These are phyloP conservation scores for Lathyrus tuberosus DNA, from an alignment of 306 rosid genomes.

Conservation along the genomic window DNA sequence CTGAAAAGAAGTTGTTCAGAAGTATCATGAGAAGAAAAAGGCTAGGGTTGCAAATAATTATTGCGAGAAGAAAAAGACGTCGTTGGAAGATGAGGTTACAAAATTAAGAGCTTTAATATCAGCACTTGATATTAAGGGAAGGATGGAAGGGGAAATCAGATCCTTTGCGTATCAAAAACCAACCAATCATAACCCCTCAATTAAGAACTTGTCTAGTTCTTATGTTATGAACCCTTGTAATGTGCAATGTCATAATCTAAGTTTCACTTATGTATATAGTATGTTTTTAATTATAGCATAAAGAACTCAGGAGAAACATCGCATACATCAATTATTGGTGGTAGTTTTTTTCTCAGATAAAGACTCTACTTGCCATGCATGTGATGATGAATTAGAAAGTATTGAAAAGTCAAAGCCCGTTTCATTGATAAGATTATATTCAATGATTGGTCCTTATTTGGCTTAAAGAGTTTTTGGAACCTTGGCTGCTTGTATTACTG, in stretches of 20 bases:
- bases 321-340: constrained; percentile 64
- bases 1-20: too few relatives aligned
- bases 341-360: constrained; percentile 83
- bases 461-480: constrained; percentile 69
- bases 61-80: constrained; percentile 94
- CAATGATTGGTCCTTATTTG: constrained; percentile 91
- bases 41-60: too few relatives aligned
- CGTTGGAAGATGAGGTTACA: constrained; percentile 88
- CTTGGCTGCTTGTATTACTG: constrained; percentile 71
- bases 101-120: constrained; percentile 74
- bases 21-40: too few relatives aligned
- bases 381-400: constrained; percentile 54
- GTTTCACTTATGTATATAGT: not conserved
- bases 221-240: constrained; percentile 84
- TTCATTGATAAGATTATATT: constrained; percentile 60
- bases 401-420: constrained; percentile 45
- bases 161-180: constrained; percentile 84
- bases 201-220: constrained; percentile 47
- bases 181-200: constrained; percentile 43
- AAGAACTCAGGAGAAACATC: constrained; percentile 64
- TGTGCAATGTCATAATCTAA: constrained; percentile 73
- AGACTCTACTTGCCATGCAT: constrained; percentile 54
- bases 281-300: constrained; percentile 40
- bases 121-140: constrained; percentile 86
- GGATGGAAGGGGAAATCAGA: constrained; percentile 97